Conservation (phyloP, 805 yeast species). For the Candida xiaguanensis region DNA sequence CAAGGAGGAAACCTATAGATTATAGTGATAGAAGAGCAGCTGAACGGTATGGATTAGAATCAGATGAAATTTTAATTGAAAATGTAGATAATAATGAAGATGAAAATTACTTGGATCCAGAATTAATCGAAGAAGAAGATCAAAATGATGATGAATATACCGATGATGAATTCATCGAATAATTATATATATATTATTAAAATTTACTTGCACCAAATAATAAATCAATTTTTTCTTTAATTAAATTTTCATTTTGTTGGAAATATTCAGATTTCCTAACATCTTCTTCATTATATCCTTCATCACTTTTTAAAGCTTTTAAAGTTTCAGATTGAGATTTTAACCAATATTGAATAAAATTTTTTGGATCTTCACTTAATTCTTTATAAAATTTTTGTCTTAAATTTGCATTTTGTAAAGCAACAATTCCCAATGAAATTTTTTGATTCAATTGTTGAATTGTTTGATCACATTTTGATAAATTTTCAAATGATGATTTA, state of each 20-base stretch:
- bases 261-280: conserved; percentile 82
- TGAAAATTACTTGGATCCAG: conserved; percentile 19
- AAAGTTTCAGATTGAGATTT: conserved; percentile 80
- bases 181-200: conserved; percentile 15
- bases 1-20: conserved; percentile 17
- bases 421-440: conserved; percentile 46
- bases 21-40: conserved; percentile 15
- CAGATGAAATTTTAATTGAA: conserved; percentile 14
- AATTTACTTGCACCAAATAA: conserved; percentile 58
- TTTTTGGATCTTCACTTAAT: conserved; percentile 72
- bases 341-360: conserved; percentile 68
- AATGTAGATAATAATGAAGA: conserved; percentile 12
- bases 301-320: conserved; percentile 84
- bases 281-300: conserved; percentile 81
- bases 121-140: conserved; percentile 15
- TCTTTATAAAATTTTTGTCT: conserved; percentile 77
- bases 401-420: conserved; percentile 52
- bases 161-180: conserved; percentile 16
- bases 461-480: conserved; percentile 41
- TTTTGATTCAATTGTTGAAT: conserved; percentile 41
- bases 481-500: conserved; percentile 38
- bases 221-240: conserved; percentile 75
- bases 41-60: conserved; percentile 11
- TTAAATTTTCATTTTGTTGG: conserved; percentile 59
- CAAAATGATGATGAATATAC: conserved; percentile 11